These are phyloP conservation scores for Posidonia australis DNA, from an alignment of 106 monocot species.

Conservation along the genomic window DNA sequence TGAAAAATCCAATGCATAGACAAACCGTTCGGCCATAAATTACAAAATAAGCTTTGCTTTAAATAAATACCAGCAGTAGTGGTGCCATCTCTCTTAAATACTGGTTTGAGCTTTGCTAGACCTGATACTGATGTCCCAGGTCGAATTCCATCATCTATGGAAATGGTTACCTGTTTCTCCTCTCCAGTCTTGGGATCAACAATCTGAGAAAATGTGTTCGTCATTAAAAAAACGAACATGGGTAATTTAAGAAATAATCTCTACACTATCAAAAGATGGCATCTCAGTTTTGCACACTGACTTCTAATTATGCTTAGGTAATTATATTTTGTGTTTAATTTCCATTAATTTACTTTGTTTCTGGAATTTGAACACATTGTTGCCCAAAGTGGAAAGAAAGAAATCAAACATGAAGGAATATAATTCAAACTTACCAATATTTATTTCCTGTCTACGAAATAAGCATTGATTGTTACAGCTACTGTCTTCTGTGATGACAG, in stretches of 20 bases:
- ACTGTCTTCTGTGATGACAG: too few species aligned
- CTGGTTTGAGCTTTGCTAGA: conserved; percentile 73
- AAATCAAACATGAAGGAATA: too few species aligned
- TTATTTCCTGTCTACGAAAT: too few species aligned
- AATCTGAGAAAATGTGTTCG: conserved; percentile 28
- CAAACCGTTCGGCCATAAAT: not conserved
- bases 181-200: conserved; percentile 89
- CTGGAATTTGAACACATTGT: too few species aligned
- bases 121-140: conserved; percentile 60
- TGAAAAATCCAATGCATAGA: not conserved
- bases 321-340: too few species aligned
- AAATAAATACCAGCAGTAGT: conserved; percentile 81
- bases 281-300: too few species aligned
- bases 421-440: too few species aligned
- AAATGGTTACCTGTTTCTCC: conserved; percentile 70
- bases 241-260: not conserved
- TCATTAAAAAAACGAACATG: not conserved
- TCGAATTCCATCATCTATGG: conserved; percentile 91
- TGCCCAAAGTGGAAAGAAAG: too few species aligned
- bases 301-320: too few species aligned
- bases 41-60: not conserved
- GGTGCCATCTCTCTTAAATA: conserved; percentile 92
- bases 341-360: too few species aligned
- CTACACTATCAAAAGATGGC: too few species aligned
- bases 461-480: too few species aligned